Conservation (phyloP, 2,329 filamentous ascomycete genomes). For the Aspergillus terreus region DNA sequence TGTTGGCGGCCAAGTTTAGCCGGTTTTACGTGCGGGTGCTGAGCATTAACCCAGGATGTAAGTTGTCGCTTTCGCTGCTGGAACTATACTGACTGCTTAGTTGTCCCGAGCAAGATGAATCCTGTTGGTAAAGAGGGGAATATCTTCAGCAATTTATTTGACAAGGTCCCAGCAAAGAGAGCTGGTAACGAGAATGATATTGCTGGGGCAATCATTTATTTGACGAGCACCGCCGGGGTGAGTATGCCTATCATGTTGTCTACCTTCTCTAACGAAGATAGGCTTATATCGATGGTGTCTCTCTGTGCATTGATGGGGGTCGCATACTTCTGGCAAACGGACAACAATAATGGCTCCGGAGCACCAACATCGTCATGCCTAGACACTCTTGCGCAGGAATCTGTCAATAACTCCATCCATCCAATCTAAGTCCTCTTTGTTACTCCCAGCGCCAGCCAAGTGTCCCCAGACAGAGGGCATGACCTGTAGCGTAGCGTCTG, state of each 20-base stretch:
- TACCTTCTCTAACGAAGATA: not conserved
- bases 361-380: no score
- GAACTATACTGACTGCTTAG: slow-evolving; percentile 19
- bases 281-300: not conserved
- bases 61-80: slow-evolving; percentile 7
- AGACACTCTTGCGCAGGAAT: not conserved
- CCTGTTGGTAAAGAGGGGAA: slow-evolving; percentile 39
- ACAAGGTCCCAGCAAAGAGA: slow-evolving; percentile 38
- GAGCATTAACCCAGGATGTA: slow-evolving; percentile 45
- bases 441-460: not conserved
- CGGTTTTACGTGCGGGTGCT: slow-evolving; percentile 43
- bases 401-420: not conserved
- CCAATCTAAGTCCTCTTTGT: not conserved
- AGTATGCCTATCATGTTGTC: slow-evolving; percentile 12
- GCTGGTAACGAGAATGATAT: slow-evolving; percentile 41
- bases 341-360: not conserved
- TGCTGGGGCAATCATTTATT: slow-evolving; percentile 42
- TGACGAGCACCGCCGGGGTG: slow-evolving; percentile 41
- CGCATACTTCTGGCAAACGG: not conserved
- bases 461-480: not conserved
- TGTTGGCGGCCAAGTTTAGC: slow-evolving; percentile 49
- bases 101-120: slow-evolving; percentile 46
- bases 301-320: not conserved
- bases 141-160: slow-evolving; percentile 40
- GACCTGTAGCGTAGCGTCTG: not conserved